Conservation (phyloP, 2,329 filamentous ascomycete genomes). For the Ceratocystiopsis brevicomis region DNA sequence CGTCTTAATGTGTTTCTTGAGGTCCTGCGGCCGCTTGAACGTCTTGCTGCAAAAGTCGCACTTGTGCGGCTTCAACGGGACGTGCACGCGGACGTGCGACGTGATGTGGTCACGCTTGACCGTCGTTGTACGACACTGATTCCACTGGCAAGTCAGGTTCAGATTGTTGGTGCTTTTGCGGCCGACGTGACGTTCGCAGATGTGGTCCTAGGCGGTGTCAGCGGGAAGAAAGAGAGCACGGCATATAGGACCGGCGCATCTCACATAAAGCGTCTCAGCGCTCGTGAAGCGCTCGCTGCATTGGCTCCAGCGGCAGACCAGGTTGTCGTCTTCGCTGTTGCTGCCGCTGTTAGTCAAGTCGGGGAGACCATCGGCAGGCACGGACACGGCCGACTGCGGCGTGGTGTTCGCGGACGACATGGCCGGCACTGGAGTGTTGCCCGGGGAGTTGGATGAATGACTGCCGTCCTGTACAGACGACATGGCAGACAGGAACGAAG, state of each 20-base stretch:
- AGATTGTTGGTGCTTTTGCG: constrained; percentile 99
- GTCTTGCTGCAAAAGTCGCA: constrained; percentile 98
- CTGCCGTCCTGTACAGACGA: constrained; percentile 4
- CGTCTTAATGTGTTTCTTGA: constrained; percentile 99
- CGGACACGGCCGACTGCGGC: constrained; percentile 16
- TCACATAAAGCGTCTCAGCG: constrained; percentile 41
- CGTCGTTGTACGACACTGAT: constrained; percentile 83
- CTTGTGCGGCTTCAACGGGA: constrained; percentile 97
- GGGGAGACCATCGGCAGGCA: neutral
- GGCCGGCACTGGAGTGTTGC: constrained; percentile 32
- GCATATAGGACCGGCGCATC: constrained; percentile 9
- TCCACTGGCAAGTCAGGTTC: constrained; percentile 94
- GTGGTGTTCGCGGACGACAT: constrained; percentile 21
- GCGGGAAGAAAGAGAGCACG: neutral
- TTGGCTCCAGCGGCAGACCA: constrained; percentile 40
- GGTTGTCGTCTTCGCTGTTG: constrained; percentile 26
- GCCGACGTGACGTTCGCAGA: constrained; percentile 94
- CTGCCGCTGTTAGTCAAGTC: neutral
- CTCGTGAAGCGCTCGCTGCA: constrained; percentile 39
- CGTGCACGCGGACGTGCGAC: constrained; percentile 93
- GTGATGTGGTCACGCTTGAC: constrained; percentile 99
- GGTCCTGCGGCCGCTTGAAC: constrained; percentile 95
- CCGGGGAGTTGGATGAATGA: constrained; percentile 26
- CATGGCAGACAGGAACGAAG: neutral
- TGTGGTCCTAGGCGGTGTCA: constrained; percentile 52